Evolutionary conservation across 2,329 filamentous ascomycete genomes (phyloP).

Genomic region (Stagonosporopsis cucurbitacearum): DNA sequence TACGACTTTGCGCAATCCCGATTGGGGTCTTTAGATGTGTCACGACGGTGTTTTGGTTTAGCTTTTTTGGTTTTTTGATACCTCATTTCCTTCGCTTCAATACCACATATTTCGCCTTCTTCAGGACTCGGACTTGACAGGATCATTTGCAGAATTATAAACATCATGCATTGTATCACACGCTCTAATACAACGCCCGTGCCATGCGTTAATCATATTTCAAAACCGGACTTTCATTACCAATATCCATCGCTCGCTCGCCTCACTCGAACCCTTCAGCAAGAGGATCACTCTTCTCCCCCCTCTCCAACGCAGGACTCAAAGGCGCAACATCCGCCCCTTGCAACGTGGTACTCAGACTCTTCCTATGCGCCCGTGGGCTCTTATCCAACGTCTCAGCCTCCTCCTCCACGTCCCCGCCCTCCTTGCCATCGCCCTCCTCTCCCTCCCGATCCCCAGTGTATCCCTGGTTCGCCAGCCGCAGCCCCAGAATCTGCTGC

Average conservation of each 20-base stretch:
- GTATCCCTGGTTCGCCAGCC: slow-evolving; percentile 49
- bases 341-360: slow-evolving; percentile 46
- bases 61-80: slow-evolving; percentile 12
- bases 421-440: slow-evolving; percentile 21
- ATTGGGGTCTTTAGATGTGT: slow-evolving; percentile 8
- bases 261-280: slow-evolving; percentile 42
- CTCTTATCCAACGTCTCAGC: slow-evolving; percentile 46
- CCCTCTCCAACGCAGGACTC: slow-evolving; percentile 40
- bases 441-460: slow-evolving; percentile 47
- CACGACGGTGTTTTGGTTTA: slow-evolving; percentile 17
- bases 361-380: slow-evolving; percentile 51
- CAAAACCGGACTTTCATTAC: slow-evolving; percentile 7
- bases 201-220: slow-evolving; percentile 5
- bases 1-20: not conserved
- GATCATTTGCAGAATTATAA: not conserved
- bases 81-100: slow-evolving; percentile 9
- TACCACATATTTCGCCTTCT: not conserved
- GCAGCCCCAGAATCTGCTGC: slow-evolving; percentile 62
- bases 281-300: slow-evolving; percentile 31
- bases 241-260: slow-evolving; percentile 26
- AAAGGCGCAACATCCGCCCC: slow-evolving; percentile 36
- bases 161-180: slow-evolving; percentile 4
- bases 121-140: not conserved
- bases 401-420: slow-evolving; percentile 43
- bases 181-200: slow-evolving; percentile 8